These are phyloP conservation scores for Wickerhamiella dianesei DNA, from an alignment of 805 yeast genomes.

Conservation along the genomic window DNA sequence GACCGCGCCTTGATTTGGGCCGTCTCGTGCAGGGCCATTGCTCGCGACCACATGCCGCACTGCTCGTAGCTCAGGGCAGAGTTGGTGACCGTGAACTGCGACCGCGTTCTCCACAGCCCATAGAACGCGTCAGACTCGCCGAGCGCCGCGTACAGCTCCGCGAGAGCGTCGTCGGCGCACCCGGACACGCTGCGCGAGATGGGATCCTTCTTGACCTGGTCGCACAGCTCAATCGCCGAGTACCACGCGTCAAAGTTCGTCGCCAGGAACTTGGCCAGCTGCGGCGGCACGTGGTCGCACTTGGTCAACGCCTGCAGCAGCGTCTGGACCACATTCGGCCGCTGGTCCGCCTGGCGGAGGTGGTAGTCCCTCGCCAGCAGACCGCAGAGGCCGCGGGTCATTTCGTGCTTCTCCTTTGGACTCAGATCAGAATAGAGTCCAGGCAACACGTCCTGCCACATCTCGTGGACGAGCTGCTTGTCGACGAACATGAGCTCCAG, in stretches of 20 bases:
- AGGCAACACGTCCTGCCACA: slow-evolving; percentile 81
- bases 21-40: slow-evolving; percentile 83
- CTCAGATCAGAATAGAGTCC: slow-evolving; percentile 54
- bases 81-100: slow-evolving; percentile 85
- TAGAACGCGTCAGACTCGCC: slow-evolving; percentile 96
- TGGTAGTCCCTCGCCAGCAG: slow-evolving; percentile 84
- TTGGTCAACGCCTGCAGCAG: slow-evolving; percentile 62
- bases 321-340: slow-evolving; percentile 79
- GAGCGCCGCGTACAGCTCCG: slow-evolving; percentile 74
- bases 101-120: slow-evolving; percentile 94
- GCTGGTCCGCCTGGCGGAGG: slow-evolving; percentile 70
- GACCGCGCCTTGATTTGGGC: slow-evolving; percentile 95
- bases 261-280: slow-evolving; percentile 77
- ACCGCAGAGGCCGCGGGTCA: slow-evolving; percentile 66
- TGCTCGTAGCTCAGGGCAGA: slow-evolving; percentile 91
- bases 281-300: slow-evolving; percentile 84
- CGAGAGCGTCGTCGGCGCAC: slow-evolving; percentile 76
- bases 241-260: slow-evolving; percentile 84
- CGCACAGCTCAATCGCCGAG: slow-evolving; percentile 72
- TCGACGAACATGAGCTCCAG: slow-evolving; percentile 72
- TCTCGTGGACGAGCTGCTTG: slow-evolving; percentile 59
- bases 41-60: slow-evolving; percentile 87
- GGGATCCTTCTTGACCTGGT: slow-evolving; percentile 48
- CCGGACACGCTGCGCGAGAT: slow-evolving; percentile 64
- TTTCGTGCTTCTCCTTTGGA: slow-evolving; percentile 66